Evolutionary conservation across 306 rosid species (phyloP).

Genomic region (Cucurbita ficifolia): DNA sequence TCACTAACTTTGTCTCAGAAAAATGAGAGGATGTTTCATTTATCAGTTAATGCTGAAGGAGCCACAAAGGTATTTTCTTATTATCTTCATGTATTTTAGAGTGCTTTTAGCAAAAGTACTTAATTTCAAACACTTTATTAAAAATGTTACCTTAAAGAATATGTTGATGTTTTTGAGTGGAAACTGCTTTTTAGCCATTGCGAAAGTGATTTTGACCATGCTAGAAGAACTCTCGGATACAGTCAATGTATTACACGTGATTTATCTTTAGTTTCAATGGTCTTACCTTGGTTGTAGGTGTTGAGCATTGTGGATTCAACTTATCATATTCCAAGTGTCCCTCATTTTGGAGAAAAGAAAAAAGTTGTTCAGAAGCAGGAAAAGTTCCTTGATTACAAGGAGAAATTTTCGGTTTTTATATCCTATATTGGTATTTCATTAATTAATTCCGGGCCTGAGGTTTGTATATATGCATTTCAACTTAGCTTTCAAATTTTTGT

Average conservation of each 20-base stretch:
- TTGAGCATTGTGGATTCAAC: conserved; percentile 66
- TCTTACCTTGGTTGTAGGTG: conserved; percentile 38
- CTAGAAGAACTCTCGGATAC: background rate
- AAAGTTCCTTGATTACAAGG: conserved; percentile 42
- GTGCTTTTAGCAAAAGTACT: background rate
- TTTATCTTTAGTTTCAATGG: background rate
- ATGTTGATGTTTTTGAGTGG: background rate
- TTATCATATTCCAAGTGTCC: conserved; percentile 34
- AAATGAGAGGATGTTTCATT: conserved; percentile 61
- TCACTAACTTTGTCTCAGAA: conserved; percentile 41
- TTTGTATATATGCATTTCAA: conserved; percentile 15
- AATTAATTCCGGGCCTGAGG: conserved; percentile 65
- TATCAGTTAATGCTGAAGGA: conserved; percentile 85
- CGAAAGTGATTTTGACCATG: background rate
- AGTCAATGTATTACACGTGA: background rate
- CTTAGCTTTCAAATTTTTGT: background rate
- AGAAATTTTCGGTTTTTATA: conserved; percentile 51
- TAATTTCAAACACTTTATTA: background rate
- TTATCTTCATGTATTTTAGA: background rate
- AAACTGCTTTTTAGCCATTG: background rate
- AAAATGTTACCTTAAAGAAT: background rate
- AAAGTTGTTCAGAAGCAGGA: conserved; percentile 40
- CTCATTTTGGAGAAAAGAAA: conserved; percentile 28
- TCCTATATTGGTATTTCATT: conserved; percentile 69
- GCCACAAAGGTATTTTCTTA: conserved; percentile 63